A percentile compares a stretch with the other conserved stretches of the same genome.
These are phyloP conservation scores for Boletus huronensis DNA, from an alignment of 768 basidiomycete species.

Conservation along the genomic window DNA sequence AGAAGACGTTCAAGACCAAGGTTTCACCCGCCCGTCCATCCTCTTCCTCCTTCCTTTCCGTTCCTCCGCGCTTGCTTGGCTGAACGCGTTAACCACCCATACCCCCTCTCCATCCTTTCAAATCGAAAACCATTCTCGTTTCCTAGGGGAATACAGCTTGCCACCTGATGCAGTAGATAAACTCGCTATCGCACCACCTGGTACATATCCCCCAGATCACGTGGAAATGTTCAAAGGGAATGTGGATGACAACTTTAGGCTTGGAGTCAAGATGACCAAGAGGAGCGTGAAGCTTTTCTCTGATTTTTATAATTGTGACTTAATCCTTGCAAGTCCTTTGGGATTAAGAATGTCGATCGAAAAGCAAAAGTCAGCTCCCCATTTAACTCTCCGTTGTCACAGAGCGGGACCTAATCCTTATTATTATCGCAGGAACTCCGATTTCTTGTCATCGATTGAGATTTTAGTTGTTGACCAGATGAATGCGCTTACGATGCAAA, in stretches of 20 bases:
- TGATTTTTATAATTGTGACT: slow-evolving; percentile 86
- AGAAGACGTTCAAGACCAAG: slow-evolving; percentile 89
- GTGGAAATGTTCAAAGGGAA: slow-evolving; percentile 96
- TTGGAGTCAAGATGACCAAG: slow-evolving; percentile 89
- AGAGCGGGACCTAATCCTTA: neutral
- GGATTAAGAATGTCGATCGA: slow-evolving; percentile 90
- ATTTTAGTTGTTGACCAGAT: slow-evolving; percentile 87
- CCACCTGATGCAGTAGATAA: slow-evolving; percentile 81
- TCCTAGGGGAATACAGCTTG: slow-evolving; percentile 77
- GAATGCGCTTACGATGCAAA: slow-evolving; percentile 95
- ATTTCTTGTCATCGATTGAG: slow-evolving; percentile 93
- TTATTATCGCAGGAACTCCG: slow-evolving; percentile 57
- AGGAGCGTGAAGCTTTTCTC: slow-evolving; percentile 91
- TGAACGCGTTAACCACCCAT: slow-evolving; percentile 73
- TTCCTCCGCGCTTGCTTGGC: slow-evolving; percentile 80
- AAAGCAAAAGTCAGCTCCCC: slow-evolving; percentile 77
- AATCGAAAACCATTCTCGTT: slow-evolving; percentile 85
- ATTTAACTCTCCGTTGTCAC: neutral
- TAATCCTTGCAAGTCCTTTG: slow-evolving; percentile 91
- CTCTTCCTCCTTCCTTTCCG: slow-evolving; percentile 93
- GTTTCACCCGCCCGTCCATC: slow-evolving; percentile 93
- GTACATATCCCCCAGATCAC: slow-evolving; percentile 83
- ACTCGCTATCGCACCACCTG: slow-evolving; percentile 65
- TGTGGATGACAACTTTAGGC: slow-evolving; percentile 89
- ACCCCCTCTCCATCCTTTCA: slow-evolving; percentile 71